A percentile compares a stretch with the other conserved stretches of the same genome.
These are phyloP conservation scores for Rutstroemia sp. DNA, from an alignment of 2,329 filamentous ascomycete species.

Conservation along the genomic window DNA sequence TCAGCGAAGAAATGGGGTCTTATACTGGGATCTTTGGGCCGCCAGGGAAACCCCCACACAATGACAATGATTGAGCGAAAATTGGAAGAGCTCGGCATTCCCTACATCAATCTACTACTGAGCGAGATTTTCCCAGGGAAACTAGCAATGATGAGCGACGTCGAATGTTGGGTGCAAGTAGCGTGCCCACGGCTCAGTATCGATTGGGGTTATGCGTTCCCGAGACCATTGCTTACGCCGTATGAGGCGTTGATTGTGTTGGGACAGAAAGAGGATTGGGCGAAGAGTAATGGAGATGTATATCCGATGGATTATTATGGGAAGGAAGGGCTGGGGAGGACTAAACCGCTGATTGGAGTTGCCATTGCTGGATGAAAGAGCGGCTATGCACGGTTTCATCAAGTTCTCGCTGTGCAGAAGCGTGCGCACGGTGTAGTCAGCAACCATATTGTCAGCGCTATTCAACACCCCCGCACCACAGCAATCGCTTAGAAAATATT, in stretches of 20 bases:
- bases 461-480: too few species aligned
- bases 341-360: conserved; percentile 36
- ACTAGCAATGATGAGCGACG: conserved; percentile 83
- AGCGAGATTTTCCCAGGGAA: conserved; percentile 97
- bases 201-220: conserved; percentile 97
- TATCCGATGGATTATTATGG: conserved; percentile 99
- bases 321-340: conserved; percentile 81
- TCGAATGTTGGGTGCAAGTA: conserved; percentile 98
- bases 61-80: conserved; percentile 78
- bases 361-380: conserved; percentile 15
- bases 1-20: conserved; percentile 85
- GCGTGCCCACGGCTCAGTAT: conserved; percentile 96
- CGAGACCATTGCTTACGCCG: conserved; percentile 78
- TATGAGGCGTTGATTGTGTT: conserved; percentile 94
- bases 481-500: too few species aligned
- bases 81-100: conserved; percentile 63
- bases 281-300: conserved; percentile 48
- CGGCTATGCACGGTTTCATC: too few species aligned
- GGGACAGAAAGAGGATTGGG: conserved; percentile 71
- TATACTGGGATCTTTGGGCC: conserved; percentile 84
- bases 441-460: too few species aligned
- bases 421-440: too few species aligned
- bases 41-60: conserved; percentile 93
- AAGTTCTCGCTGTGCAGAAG: too few species aligned
- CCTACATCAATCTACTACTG: conserved; percentile 77